phyloP scores from a whole-genome alignment of 2,329 filamentous ascomycete genomes.

The Plenodomus biglobosus region DNA sequence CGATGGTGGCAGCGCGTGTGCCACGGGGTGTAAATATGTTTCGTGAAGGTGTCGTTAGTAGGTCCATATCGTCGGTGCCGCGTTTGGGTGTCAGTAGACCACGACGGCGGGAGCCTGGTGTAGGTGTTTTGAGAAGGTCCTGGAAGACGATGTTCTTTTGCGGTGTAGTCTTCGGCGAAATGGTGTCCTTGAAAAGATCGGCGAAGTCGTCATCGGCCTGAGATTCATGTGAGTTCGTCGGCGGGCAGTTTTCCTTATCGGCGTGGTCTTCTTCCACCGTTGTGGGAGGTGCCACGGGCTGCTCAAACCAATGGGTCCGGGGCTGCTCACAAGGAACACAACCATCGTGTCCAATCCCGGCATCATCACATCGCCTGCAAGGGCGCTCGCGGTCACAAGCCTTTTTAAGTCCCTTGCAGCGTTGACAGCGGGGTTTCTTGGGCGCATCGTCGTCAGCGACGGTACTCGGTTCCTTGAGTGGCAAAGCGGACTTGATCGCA shows the following conservation, averaged over 20 bases:
- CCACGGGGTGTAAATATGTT: slow-evolving; percentile 43
- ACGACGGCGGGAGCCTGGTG: slow-evolving; percentile 42
- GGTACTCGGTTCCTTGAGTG: slow-evolving; percentile 6
- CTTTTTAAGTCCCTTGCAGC: slow-evolving; percentile 28
- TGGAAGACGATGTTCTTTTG: slow-evolving; percentile 60
- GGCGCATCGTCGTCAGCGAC: slow-evolving; percentile 14
- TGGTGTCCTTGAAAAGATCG: slow-evolving; percentile 67
- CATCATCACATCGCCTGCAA: slow-evolving; percentile 23
- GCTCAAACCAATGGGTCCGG: slow-evolving; percentile 19
- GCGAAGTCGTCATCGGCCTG: slow-evolving; percentile 55
- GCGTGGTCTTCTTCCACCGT: slow-evolving; percentile 24
- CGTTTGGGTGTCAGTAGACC: slow-evolving; percentile 39
- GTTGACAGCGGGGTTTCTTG: slow-evolving; percentile 27
- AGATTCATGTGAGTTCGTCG: slow-evolving; percentile 35
- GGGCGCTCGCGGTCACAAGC: slow-evolving; percentile 31
- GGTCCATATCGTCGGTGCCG: slow-evolving; percentile 18
- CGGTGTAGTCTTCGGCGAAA: slow-evolving; percentile 57
- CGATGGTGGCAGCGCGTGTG: slow-evolving; percentile 32
- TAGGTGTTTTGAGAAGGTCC: slow-evolving; percentile 52
- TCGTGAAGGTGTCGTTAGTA: slow-evolving; percentile 34
- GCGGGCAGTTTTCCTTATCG: slow-evolving; percentile 62
- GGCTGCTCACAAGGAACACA: slow-evolving; percentile 24
- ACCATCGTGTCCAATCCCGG: slow-evolving; percentile 23
- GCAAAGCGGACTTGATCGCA: slow-evolving; percentile 48
- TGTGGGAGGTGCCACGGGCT: slow-evolving; percentile 14